Evolutionary conservation across 768 basidiomycete genomes (phyloP).

Genomic region (Kwoniella botswanensis): DNA sequence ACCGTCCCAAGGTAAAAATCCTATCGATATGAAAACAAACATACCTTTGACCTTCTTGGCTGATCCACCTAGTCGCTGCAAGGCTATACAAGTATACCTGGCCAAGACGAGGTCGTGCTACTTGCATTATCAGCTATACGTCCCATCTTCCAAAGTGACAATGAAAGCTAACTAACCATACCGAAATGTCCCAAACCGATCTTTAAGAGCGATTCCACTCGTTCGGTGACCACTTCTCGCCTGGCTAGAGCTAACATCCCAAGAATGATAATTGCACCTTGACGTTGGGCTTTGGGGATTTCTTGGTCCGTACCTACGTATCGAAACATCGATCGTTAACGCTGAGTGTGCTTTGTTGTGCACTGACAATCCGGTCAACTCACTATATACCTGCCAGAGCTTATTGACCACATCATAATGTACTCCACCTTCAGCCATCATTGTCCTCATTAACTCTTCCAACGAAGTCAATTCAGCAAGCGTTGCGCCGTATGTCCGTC

Average conservation of each 20-base stretch:
- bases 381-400: conserved; percentile 96
- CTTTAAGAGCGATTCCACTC: conserved; percentile 80
- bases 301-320: conserved; percentile 70
- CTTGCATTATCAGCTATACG: not conserved
- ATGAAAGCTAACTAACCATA: conserved; percentile 64
- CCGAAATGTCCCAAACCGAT: conserved; percentile 84
- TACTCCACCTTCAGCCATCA: conserved; percentile 88
- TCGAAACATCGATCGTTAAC: not conserved
- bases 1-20: not conserved
- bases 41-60: conserved; percentile 95
- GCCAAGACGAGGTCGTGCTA: conserved; percentile 88
- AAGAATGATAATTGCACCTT: conserved; percentile 93
- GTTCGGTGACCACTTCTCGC: conserved; percentile 75
- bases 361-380: conserved; percentile 49
- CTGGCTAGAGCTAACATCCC: conserved; percentile 93
- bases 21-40: conserved; percentile 13
- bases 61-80: conserved; percentile 90
- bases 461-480: conserved; percentile 93
- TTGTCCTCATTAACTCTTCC: conserved; percentile 93
- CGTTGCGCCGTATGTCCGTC: conserved; percentile 87
- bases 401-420: conserved; percentile 83
- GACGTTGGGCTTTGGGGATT: conserved; percentile 81
- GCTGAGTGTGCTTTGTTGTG: not conserved
- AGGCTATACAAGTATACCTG: conserved; percentile 88
- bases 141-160: not conserved